Evolutionary conservation across 768 basidiomycete species (phyloP).

Genomic region (Suillus tomentosus): DNA sequence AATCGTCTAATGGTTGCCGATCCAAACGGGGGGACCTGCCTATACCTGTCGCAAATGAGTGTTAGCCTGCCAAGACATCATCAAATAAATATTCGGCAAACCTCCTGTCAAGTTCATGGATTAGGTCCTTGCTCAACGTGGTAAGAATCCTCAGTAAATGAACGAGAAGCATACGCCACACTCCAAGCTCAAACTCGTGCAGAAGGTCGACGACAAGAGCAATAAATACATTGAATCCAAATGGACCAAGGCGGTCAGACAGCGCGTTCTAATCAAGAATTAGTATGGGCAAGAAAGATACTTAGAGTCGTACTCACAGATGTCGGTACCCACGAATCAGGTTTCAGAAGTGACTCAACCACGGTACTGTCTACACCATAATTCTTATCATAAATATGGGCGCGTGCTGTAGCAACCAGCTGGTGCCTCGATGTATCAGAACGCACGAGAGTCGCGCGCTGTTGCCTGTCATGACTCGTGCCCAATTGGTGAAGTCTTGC

Average conservation of each 20-base stretch:
- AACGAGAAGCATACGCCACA: constrained; percentile 21
- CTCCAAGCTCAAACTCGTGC: background rate
- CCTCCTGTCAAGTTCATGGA: constrained; percentile 35
- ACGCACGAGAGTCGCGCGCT: too few species aligned
- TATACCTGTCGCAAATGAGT: background rate
- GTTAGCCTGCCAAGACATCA: constrained; percentile 33
- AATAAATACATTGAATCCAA: background rate
- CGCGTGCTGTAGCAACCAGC: too few species aligned
- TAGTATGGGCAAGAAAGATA: constrained; percentile 35
- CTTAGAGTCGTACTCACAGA: constrained; percentile 32
- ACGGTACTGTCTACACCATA: constrained; percentile 30
- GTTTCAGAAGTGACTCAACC: constrained; percentile 40
- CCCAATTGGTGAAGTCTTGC: too few species aligned
- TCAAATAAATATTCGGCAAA: constrained; percentile 20
- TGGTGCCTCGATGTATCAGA: too few species aligned
- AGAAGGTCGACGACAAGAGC: background rate
- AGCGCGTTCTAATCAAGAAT: constrained; percentile 41
- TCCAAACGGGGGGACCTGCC: constrained; percentile 31
- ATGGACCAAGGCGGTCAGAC: constrained; percentile 18
- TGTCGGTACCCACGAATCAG: constrained; percentile 39
- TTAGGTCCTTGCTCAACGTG: constrained; percentile 32
- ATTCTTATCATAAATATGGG: too few species aligned
- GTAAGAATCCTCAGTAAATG: constrained; percentile 33
- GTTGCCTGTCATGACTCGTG: too few species aligned
- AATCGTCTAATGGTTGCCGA: background rate